These are phyloP conservation scores for Lepidium aucheri DNA, from an alignment of 345 rosid species.

Conservation along the genomic window DNA sequence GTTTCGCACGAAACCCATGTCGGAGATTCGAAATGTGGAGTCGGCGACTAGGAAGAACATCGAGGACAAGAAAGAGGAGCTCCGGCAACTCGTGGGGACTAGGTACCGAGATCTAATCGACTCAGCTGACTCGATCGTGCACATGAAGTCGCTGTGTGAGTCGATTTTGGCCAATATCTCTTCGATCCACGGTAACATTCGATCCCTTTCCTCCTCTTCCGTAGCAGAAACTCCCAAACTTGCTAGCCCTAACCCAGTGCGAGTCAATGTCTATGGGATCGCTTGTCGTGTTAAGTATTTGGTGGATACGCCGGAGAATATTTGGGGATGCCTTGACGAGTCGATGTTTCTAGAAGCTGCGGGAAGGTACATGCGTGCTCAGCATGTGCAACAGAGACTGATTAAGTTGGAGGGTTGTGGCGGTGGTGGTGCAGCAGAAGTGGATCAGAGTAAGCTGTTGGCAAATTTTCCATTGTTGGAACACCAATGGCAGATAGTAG, in stretches of 20 bases:
- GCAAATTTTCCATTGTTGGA: constrained; percentile 79
- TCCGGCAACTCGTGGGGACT: constrained; percentile 81
- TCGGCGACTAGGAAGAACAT: constrained; percentile 64
- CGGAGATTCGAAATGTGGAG: constrained; percentile 77
- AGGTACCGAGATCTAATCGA: constrained; percentile 91
- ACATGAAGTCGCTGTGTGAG: constrained; percentile 75
- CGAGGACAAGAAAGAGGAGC: constrained; percentile 92
- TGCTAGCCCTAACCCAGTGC: constrained; percentile 20
- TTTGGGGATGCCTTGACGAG: constrained; percentile 94
- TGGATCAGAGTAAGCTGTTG: constrained; percentile 47
- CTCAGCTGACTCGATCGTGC: constrained; percentile 88
- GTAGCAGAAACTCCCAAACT: constrained; percentile 43
- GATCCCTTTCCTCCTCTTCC: constrained; percentile 54
- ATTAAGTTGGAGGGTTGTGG: constrained; percentile 18
- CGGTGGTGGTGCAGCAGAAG: constrained; percentile 18
- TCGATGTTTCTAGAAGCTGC: constrained; percentile 86
- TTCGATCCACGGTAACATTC: constrained; percentile 51
- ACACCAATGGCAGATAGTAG: constrained; percentile 98
- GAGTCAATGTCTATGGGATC: constrained; percentile 52
- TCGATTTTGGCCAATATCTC: constrained; percentile 61
- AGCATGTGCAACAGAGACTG: constrained; percentile 62
- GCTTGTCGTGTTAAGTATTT: constrained; percentile 89
- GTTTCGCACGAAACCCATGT: constrained; percentile 63
- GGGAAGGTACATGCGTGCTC: constrained; percentile 69
- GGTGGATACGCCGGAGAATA: constrained; percentile 91